These are phyloP conservation scores for Domatiomyces globalis DNA, from an alignment of 2,329 filamentous ascomycete species.

Conservation along the genomic window DNA sequence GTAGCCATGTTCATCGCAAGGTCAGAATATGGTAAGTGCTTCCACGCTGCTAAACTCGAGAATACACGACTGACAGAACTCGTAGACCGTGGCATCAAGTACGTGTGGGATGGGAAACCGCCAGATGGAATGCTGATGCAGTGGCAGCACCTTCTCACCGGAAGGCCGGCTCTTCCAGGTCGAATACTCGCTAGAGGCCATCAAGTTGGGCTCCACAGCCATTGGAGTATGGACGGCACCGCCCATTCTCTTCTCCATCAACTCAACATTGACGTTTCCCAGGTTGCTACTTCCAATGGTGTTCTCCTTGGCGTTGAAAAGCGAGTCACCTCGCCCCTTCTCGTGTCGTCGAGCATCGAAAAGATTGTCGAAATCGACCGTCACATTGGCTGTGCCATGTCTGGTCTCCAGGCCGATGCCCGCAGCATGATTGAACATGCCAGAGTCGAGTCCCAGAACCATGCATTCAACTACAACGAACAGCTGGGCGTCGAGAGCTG, in stretches of 20 bases:
- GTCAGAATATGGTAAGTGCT: conserved; percentile 87
- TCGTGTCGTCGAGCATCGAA: conserved; percentile 94
- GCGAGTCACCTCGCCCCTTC: conserved; percentile 91
- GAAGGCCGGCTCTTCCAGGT: conserved; percentile 99
- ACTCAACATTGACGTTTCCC: conserved; percentile 2
- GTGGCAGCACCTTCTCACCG: conserved; percentile 83
- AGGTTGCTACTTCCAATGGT: conserved; percentile 82
- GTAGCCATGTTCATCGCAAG: conserved; percentile 96
- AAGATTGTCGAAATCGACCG: conserved; percentile 99
- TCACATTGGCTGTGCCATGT: conserved; percentile 99
- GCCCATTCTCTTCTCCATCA: conserved; percentile 1
- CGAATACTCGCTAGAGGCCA: conserved; percentile 99
- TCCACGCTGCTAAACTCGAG: background rate
- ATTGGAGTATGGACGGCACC: conserved; percentile 55
- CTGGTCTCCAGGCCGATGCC: conserved; percentile 89
- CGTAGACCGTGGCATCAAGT: conserved; percentile 95
- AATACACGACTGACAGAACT: conserved; percentile 25
- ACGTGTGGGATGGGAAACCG: conserved; percentile 26
- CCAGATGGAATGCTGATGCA: conserved; percentile 16
- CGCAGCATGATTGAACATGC: conserved; percentile 97
- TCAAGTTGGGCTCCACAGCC: conserved; percentile 96
- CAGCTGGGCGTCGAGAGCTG: conserved; percentile 89
- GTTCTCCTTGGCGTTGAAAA: conserved; percentile 97
- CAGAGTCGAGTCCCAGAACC: conserved; percentile 91
- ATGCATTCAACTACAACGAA: conserved; percentile 97